Conservation (phyloP, 805 yeast genomes). For the Metschnikowia borealis region DNA sequence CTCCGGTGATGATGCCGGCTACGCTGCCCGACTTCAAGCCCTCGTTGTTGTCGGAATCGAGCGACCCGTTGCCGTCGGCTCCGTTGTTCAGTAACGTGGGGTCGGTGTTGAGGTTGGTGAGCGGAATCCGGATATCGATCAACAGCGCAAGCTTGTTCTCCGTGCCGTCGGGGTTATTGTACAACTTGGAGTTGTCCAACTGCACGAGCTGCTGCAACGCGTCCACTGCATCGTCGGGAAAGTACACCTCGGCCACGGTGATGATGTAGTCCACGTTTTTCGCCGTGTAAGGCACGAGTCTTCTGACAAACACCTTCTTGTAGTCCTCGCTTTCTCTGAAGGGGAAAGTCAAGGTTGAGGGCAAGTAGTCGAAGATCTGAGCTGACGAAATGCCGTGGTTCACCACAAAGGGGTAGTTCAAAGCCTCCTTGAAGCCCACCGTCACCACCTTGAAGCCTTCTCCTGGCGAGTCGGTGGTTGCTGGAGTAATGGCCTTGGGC, state of each 20-base stretch:
- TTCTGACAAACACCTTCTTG: conserved; percentile 53
- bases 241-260: conserved; percentile 84
- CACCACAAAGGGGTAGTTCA: conserved; percentile 84
- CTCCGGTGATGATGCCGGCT: conserved; percentile 80
- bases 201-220: conserved; percentile 48
- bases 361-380: conserved; percentile 80
- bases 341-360: conserved; percentile 65
- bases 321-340: conserved; percentile 34
- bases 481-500: conserved; percentile 80
- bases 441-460: conserved; percentile 51
- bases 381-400: conserved; percentile 71
- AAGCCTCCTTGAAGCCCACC: conserved; percentile 71
- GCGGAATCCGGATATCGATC: conserved; percentile 69
- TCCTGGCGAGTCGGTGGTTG: conserved; percentile 44
- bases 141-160: conserved; percentile 56
- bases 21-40: conserved; percentile 39
- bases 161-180: conserved; percentile 53
- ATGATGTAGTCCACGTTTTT: conserved; percentile 55
- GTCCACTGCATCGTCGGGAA: conserved; percentile 54
- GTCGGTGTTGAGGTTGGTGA: conserved; percentile 39
- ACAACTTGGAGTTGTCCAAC: conserved; percentile 54
- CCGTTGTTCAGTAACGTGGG: conserved; percentile 5
- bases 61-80: conserved; percentile 30
- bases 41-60: conserved; percentile 23
- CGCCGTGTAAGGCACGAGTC: conserved; percentile 73